Conservation (phyloP, 768 basidiomycete species). For the Jaapia argillacea region DNA sequence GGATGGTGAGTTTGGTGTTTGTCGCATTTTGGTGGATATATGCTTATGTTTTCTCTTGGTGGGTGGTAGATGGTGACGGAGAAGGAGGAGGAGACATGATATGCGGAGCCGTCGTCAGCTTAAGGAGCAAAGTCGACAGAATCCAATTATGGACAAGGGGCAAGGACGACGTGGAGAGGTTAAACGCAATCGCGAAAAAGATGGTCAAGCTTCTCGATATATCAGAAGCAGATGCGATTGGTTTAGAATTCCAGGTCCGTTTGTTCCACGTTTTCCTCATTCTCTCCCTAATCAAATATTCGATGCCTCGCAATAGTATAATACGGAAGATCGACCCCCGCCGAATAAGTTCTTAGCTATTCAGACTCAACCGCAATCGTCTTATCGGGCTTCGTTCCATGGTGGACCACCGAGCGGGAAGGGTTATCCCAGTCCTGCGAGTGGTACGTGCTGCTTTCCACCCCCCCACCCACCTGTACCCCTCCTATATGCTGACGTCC, state of each 20-base stretch:
- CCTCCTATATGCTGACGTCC: too few relatives aligned
- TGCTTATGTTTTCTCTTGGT: too few relatives aligned
- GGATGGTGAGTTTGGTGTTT: too few relatives aligned
- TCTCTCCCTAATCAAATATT: slow-evolving; percentile 1
- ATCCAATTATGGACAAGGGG: slow-evolving; percentile 87
- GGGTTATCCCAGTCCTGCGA: slow-evolving; percentile 18
- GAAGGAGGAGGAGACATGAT: slow-evolving; percentile 64
- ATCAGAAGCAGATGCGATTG: slow-evolving; percentile 75
- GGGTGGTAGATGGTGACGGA: too few relatives aligned
- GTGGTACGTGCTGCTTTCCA: too few relatives aligned
- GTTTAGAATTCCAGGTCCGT: slow-evolving; percentile 83
- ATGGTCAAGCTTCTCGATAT: slow-evolving; percentile 77
- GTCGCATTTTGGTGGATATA: too few relatives aligned
- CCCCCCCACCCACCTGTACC: too few relatives aligned
- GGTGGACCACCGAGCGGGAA: slow-evolving; percentile 17
- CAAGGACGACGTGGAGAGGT: slow-evolving; percentile 76
- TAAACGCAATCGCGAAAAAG: slow-evolving; percentile 80
- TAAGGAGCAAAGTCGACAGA: slow-evolving; percentile 79
- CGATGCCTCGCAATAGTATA: slow-evolving; percentile 39
- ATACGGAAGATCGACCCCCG: slow-evolving; percentile 78
- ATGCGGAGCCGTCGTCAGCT: slow-evolving; percentile 80
- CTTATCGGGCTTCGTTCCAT: slow-evolving; percentile 61
- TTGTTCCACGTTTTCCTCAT: not conserved
- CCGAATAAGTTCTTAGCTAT: slow-evolving; percentile 79
- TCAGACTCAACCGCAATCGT: slow-evolving; percentile 55